These are phyloP conservation scores for Macrolepiota fuliginosa DNA, from an alignment of 768 basidiomycete genomes.

Conservation along the genomic window DNA sequence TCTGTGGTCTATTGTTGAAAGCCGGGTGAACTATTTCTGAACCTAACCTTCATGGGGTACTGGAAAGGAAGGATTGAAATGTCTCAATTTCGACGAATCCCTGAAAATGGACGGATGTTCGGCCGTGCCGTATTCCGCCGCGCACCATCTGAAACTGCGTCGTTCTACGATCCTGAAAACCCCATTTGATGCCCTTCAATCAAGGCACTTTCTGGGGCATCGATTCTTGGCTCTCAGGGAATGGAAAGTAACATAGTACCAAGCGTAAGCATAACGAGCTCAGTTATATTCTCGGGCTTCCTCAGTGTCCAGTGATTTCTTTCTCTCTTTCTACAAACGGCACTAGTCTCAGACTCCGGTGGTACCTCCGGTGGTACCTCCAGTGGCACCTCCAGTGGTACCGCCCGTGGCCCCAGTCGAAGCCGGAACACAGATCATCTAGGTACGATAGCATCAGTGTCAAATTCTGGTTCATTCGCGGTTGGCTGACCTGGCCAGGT, in stretches of 20 bases:
- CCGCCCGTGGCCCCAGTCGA: no score
- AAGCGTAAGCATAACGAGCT: neutral
- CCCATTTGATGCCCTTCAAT: neutral
- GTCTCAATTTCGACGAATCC: neutral
- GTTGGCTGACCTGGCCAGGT: neutral
- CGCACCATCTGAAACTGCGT: neutral
- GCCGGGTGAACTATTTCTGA: neutral
- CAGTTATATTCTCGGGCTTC: neutral
- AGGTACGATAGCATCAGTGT: no score
- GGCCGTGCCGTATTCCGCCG: neutral
- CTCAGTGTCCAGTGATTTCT: neutral
- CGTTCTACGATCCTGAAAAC: neutral
- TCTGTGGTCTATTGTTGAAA: neutral
- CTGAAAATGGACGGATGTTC: neutral
- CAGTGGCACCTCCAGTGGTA: no score
- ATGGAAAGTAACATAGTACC: neutral
- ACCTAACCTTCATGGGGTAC: neutral
- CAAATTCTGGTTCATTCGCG: no score
- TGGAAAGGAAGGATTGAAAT: neutral
- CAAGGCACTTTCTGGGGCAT: neutral
- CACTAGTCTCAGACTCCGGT: no score
- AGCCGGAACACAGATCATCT: no score
- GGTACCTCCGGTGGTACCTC: no score
- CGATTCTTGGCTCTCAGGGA: neutral
- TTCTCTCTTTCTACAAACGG: neutral